These are phyloP conservation scores for Fusarium algeriense DNA, from an alignment of 2,329 filamentous ascomycete species.

Conservation along the genomic window DNA sequence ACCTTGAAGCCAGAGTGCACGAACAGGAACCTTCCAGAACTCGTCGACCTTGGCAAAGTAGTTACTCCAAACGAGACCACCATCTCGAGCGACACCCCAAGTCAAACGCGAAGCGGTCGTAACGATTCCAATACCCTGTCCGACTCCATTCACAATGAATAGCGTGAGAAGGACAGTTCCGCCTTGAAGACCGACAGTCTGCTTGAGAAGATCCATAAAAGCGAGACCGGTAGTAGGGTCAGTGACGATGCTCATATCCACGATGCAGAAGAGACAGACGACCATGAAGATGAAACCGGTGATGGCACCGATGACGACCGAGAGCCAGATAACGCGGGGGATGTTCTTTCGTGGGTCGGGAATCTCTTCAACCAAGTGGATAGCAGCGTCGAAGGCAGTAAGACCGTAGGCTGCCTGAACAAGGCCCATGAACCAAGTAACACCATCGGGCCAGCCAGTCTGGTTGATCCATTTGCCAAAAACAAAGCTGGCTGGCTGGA, in stretches of 20 bases:
- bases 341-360: conserved; percentile 64
- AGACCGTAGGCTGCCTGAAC: conserved; percentile 67
- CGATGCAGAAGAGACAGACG: conserved; percentile 64
- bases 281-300: conserved; percentile 66
- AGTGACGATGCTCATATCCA: conserved; percentile 58
- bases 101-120: conserved; percentile 65
- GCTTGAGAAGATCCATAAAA: conserved; percentile 62
- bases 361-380: conserved; percentile 70
- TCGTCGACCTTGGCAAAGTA: conserved; percentile 60
- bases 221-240: conserved; percentile 57
- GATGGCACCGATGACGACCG: conserved; percentile 62
- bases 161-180: conserved; percentile 61
- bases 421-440: conserved; percentile 70
- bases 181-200: conserved; percentile 53
- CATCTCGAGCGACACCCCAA: conserved; percentile 68
- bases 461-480: conserved; percentile 62
- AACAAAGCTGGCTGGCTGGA: conserved; percentile 64
- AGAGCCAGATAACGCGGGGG: conserved; percentile 65
- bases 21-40: conserved; percentile 64
- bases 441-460: conserved; percentile 65
- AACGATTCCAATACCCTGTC: conserved; percentile 64
- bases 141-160: conserved; percentile 68
- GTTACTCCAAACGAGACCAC: conserved; percentile 59
- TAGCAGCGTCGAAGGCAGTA: conserved; percentile 67
- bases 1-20: conserved; percentile 65